Evolutionary conservation across 768 basidiomycete species (phyloP).

Genomic region (Russula dissimulans): DNA sequence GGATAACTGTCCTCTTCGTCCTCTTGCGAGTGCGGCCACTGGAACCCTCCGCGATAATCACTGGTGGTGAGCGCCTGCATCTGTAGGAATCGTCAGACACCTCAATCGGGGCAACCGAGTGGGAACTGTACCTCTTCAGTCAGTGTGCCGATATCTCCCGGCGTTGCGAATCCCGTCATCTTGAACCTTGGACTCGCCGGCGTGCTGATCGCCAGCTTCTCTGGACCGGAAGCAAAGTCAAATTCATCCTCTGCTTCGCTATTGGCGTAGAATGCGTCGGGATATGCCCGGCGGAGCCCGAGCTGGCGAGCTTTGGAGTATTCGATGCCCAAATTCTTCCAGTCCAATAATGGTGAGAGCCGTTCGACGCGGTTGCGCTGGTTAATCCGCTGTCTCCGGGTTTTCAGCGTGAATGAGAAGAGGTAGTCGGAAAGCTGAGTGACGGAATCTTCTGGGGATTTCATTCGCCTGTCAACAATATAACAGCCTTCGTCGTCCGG

Average conservation of each 20-base stretch:
- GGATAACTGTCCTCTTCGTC: constrained; percentile 91
- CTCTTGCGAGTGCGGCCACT: constrained; percentile 50
- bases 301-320: constrained; percentile 93
- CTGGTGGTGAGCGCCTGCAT: constrained; percentile 86
- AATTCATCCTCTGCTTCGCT: constrained; percentile 46
- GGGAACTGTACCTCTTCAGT: constrained; percentile 62
- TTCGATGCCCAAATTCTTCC: constrained; percentile 97
- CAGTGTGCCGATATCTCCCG: constrained; percentile 86
- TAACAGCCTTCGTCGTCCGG: constrained; percentile 95
- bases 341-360: constrained; percentile 86
- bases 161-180: constrained; percentile 70
- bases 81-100: constrained; percentile 28
- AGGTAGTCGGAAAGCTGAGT: constrained; percentile 70
- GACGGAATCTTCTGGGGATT: constrained; percentile 88
- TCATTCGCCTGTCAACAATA: constrained; percentile 86
- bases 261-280: constrained; percentile 77
- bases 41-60: constrained; percentile 61
- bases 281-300: constrained; percentile 87
- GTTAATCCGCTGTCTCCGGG: constrained; percentile 95
- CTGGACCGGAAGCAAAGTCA: constrained; percentile 53
- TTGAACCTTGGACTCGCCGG: constrained; percentile 84
- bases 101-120: neutral
- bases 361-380: constrained; percentile 97
- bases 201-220: constrained; percentile 65
- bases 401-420: constrained; percentile 69